Base-by-base conservation (phyloP, 2,329 filamentous ascomycete species). In the Rhexocercosporidium sp. region DNA sequence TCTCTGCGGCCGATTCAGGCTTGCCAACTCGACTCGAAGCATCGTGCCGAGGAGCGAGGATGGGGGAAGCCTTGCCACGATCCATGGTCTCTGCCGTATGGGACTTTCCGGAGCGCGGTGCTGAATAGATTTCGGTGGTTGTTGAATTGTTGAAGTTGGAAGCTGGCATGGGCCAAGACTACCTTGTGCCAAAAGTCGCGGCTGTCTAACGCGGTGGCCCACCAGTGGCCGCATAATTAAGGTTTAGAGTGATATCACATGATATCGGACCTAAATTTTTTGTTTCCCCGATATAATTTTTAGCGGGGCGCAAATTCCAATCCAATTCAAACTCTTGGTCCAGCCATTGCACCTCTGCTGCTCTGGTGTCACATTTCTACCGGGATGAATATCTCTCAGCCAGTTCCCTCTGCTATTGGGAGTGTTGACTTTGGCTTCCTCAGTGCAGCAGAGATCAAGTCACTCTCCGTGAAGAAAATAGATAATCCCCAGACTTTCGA, bases 401-500 rank as follows among this genome's bases (percentile, higher is more conserved):
- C 96, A 53, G 87, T 97, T 70, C 86, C 92, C 71, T 96, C 94
- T 76, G 85, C 90, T 77, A 91, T 99, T 76, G 88, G 91, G 78
- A 91, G 90, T 78, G 93, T 99, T 76, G 92, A 96, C 78, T 99
- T 99, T 80, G 90, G 89, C 54, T 93, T 96, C 77, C 88, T 98
- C 73, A 89, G 92, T 22, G 85, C 90, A 61, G 85, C 90, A 68
- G 95, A 99, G 79, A 94, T 99, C 78, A 90, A 90, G 78, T 87
- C 90, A 69, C 89, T 98, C 74, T 99, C 96, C 9, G 96, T 97
- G 73, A 96, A 96, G 83, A 89, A 90, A 80, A 97, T 99, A 75
- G 92, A 96, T 77, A 97, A 96, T 82, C 91, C 94, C 61, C 92
- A 88, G 72, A 97, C 96, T n/a, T 96, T 98, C 79, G 96, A 98